These are phyloP conservation scores for Moricandia moricandioides DNA, from an alignment of 345 rosid genomes.

Conservation along the genomic window DNA sequence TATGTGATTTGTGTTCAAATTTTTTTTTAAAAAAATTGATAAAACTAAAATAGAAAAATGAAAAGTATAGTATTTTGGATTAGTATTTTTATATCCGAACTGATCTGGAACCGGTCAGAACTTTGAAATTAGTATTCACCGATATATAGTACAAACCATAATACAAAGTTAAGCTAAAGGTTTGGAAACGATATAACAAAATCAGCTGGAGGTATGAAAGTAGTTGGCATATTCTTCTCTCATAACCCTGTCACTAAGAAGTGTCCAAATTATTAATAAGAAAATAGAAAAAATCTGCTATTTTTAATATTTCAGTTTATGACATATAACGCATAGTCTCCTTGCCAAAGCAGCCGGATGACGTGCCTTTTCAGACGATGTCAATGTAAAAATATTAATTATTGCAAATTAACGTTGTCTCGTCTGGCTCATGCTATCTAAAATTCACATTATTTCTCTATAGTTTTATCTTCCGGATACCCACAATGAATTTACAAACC, in stretches of 20 bases:
- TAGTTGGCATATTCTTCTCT: slow-evolving; percentile 1
- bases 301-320: neutral
- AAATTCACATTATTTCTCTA: neutral
- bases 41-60: no score
- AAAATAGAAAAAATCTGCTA: neutral
- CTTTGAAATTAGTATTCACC: neutral
- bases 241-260: neutral
- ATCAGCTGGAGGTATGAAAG: neutral
- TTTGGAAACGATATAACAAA: neutral
- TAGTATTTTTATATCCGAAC: no score
- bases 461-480: slow-evolving; percentile 1
- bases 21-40: no score
- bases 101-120: no score
- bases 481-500: slow-evolving; percentile 1
- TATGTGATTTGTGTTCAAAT: no score
- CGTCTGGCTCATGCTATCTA: neutral
- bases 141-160: neutral
- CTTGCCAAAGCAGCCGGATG: slow-evolving; percentile 23
- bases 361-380: neutral
- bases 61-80: no score
- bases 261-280: neutral
- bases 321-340: slow-evolving; percentile 4
- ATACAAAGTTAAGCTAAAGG: neutral
- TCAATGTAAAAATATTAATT: neutral
- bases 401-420: neutral